Evolutionary conservation across 345 rosid genomes (phyloP).

Genomic region (Salix viminalis): DNA sequence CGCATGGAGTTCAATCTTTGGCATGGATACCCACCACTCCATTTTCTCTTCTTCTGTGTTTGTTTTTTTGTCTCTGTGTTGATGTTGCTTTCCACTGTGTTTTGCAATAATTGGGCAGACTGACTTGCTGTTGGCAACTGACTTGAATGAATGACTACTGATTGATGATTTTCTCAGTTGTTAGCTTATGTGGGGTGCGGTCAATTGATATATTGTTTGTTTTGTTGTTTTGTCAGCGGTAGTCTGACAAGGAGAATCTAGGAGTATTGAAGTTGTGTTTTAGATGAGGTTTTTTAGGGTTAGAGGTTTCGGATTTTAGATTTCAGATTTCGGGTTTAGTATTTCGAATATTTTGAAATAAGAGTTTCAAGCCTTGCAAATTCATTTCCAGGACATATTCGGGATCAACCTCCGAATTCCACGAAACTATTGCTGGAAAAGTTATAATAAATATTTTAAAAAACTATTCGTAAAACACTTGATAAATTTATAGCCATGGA

Average conservation of each 20-base stretch:
- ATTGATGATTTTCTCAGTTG: too few relatives aligned
- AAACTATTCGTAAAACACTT: not conserved
- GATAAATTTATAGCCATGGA: too few relatives aligned
- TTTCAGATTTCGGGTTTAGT: too few relatives aligned
- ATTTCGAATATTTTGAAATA: too few relatives aligned
- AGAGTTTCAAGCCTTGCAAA: slow-evolving; percentile 26
- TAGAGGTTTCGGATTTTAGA: too few relatives aligned
- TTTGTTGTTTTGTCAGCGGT: too few relatives aligned
- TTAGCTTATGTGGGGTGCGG: too few relatives aligned
- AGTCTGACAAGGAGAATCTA: too few relatives aligned
- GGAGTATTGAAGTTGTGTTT: too few relatives aligned
- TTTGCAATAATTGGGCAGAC: not conserved
- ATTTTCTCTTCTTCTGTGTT: slow-evolving; percentile 19
- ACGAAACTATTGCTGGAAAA: slow-evolving; percentile 8
- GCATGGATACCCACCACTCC: slow-evolving; percentile 67
- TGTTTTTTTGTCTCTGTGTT: not conserved
- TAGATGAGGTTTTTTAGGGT: too few relatives aligned
- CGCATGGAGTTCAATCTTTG: slow-evolving; percentile 94
- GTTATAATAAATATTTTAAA: slow-evolving; percentile 5
- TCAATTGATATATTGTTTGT: too few relatives aligned
- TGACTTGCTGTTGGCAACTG: not conserved
- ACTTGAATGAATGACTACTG: too few relatives aligned
- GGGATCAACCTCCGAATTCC: slow-evolving; percentile 21
- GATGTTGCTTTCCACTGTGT: not conserved
- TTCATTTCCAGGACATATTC: slow-evolving; percentile 33